Conservation (phyloP, 192 early-diverging fungal genomes). For the Rhizophagus sp. region DNA sequence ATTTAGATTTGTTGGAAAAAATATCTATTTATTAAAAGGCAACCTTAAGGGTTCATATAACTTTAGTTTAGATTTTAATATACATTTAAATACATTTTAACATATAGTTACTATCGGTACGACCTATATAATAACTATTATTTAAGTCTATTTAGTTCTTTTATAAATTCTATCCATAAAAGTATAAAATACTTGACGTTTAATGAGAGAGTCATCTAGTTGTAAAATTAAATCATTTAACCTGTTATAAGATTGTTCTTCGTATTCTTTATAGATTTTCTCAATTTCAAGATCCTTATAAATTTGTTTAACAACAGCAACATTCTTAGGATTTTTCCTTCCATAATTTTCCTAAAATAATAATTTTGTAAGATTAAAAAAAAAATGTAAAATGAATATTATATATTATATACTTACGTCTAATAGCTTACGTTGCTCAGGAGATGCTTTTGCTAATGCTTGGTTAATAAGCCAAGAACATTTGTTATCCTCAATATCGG, state of each 20-base stretch:
- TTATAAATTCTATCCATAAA: conserved; percentile 98
- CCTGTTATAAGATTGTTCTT: conserved; percentile 78
- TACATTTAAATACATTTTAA: too few species aligned
- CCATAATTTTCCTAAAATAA: conserved; percentile 85
- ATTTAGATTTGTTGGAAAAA: too few species aligned
- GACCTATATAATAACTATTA: too few species aligned
- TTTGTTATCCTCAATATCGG: conserved; percentile 99
- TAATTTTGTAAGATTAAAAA: not conserved
- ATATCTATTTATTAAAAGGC: too few species aligned
- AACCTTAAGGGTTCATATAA: too few species aligned
- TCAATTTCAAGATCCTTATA: conserved; percentile 83
- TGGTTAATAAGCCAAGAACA: conserved; percentile 98
- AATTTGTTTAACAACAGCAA: conserved; percentile 79
- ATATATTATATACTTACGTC: conserved; percentile 49
- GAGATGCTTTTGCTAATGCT: conserved; percentile 73
- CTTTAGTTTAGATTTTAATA: too few species aligned
- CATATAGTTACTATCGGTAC: too few species aligned
- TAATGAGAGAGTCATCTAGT: conserved; percentile 79
- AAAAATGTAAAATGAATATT: not conserved
- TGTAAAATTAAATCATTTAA: conserved; percentile 76
- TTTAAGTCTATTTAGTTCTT: conserved; percentile 71
- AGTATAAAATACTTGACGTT: conserved; percentile 79
- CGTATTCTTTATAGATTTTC: conserved; percentile 80
- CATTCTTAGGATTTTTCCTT: conserved; percentile 75
- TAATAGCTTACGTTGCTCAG: conserved; percentile 83